These are phyloP conservation scores for Xylaria cubensis DNA, from an alignment of 495 filamentous ascomycete genomes.

Conservation along the genomic window DNA sequence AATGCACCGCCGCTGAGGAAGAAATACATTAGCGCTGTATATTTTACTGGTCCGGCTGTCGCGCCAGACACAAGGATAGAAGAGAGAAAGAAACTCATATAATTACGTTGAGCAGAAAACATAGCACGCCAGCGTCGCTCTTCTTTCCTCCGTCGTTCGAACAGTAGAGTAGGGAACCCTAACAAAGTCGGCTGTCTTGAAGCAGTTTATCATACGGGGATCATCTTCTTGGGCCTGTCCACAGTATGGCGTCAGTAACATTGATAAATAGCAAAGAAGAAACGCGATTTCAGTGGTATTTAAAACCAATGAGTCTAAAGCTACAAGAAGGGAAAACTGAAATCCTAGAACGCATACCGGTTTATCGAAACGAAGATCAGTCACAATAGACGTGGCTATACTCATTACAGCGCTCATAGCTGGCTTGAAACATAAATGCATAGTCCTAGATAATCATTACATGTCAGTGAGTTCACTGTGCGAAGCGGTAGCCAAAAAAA, in stretches of 20 bases:
- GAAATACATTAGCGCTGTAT: conserved; percentile 1
- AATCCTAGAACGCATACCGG: conserved; percentile 19
- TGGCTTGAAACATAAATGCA: conserved; percentile 42
- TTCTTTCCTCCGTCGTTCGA: conserved; percentile 42
- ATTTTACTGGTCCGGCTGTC: not conserved
- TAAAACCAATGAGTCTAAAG: not conserved
- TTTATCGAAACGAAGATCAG: conserved; percentile 63
- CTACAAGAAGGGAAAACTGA: not conserved
- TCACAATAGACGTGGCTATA: conserved; percentile 58
- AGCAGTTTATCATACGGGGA: conserved; percentile 33
- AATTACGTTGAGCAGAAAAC: conserved; percentile 35
- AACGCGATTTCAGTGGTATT: not conserved
- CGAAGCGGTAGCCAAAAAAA: not conserved
- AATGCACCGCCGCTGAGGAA: conserved; percentile 39
- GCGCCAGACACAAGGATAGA: not conserved
- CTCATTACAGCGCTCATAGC: conserved; percentile 53
- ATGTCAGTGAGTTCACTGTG: not conserved
- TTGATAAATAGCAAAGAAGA: not conserved
- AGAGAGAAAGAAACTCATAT: not conserved
- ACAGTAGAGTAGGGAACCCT: conserved; percentile 24
- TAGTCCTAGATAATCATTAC: conserved; percentile 30
- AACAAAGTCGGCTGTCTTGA: conserved; percentile 34
- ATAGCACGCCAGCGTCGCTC: conserved; percentile 37
- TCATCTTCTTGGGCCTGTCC: conserved; percentile 34
- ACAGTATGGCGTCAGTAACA: not conserved